Conservation (phyloP, 139 green algal species). For the Micromonas pusilla region DNA sequence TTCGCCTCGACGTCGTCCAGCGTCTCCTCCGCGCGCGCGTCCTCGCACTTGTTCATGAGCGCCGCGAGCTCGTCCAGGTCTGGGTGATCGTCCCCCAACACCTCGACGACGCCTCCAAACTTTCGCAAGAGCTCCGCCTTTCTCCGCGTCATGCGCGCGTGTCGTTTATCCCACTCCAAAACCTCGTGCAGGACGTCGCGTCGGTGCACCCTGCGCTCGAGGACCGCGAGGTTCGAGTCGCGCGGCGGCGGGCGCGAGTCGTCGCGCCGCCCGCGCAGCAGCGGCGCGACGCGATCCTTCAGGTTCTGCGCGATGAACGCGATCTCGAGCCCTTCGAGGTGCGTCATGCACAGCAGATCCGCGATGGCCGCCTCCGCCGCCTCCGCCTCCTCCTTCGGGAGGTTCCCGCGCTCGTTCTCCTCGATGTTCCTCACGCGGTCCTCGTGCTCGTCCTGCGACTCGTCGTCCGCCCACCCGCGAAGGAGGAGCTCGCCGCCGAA, state of each 20-base stretch:
- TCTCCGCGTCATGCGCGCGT: neutral
- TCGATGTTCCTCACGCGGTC: neutral
- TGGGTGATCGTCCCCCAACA: neutral
- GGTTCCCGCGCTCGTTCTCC: neutral
- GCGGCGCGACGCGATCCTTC: neutral
- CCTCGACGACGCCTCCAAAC: neutral
- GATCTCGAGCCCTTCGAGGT: neutral
- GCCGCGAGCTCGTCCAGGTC: neutral
- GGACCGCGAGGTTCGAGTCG: neutral
- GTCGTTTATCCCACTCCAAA: conserved; percentile 13
- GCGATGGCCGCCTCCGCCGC: neutral
- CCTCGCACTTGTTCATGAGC: neutral
- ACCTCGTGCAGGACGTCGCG: conserved; percentile 3
- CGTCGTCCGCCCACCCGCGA: neutral
- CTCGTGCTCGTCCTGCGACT: neutral
- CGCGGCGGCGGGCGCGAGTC: neutral
- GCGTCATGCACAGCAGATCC: neutral
- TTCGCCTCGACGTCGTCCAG: conserved; percentile 6
- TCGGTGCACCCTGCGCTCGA: neutral
- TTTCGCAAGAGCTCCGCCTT: neutral
- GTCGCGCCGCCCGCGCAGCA: neutral
- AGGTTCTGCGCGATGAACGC: neutral
- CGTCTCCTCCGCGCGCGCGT: neutral
- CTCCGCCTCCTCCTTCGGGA: conserved; percentile 5
- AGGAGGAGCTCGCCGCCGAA: neutral